A percentile compares a stretch with the other conserved stretches of the same genome.
Evolutionary conservation across 805 yeast species (phyloP).

Genomic region (Myxozyma mucilagina): DNA sequence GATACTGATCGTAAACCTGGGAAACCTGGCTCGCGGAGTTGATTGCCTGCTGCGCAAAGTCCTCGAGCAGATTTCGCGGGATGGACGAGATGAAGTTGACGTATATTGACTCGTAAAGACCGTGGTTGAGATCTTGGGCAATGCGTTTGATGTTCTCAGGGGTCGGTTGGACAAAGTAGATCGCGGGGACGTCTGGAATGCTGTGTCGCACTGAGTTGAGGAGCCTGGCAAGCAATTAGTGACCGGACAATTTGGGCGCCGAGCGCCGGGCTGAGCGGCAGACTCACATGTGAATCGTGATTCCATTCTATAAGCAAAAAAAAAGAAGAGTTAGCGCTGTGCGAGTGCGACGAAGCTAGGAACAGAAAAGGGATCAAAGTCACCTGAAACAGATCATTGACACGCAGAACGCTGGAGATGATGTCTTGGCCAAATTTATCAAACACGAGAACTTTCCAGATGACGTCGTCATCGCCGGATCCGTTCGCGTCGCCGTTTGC

Average conservation of each 20-base stretch:
- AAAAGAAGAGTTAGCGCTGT: not conserved
- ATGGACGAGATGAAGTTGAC: slow-evolving; percentile 85
- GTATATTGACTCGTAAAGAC: slow-evolving; percentile 75
- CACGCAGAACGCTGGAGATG: slow-evolving; percentile 87
- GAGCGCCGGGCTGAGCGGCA: no score
- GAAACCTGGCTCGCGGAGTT: slow-evolving; percentile 67
- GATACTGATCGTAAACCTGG: slow-evolving; percentile 92
- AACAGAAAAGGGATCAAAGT: not conserved
- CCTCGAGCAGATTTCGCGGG: slow-evolving; percentile 77
- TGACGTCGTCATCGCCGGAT: slow-evolving; percentile 59
- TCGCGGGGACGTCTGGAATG: slow-evolving; percentile 90
- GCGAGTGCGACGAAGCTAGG: no score
- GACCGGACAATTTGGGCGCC: no score
- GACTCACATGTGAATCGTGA: slow-evolving; percentile 72
- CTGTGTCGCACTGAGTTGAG: slow-evolving; percentile 73
- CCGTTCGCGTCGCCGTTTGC: slow-evolving; percentile 44
- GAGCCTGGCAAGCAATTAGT: slow-evolving; percentile 37
- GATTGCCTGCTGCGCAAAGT: slow-evolving; percentile 72
- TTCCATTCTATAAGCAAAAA: slow-evolving; percentile 58
- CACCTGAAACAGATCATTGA: slow-evolving; percentile 72
- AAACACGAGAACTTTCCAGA: slow-evolving; percentile 89
- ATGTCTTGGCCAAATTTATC: slow-evolving; percentile 81
- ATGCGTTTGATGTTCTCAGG: slow-evolving; percentile 68
- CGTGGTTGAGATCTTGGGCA: slow-evolving; percentile 63
- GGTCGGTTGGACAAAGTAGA: slow-evolving; percentile 89